These are phyloP conservation scores for Alternaria arborescens DNA, from an alignment of 2,329 filamentous ascomycete genomes.

Conservation along the genomic window DNA sequence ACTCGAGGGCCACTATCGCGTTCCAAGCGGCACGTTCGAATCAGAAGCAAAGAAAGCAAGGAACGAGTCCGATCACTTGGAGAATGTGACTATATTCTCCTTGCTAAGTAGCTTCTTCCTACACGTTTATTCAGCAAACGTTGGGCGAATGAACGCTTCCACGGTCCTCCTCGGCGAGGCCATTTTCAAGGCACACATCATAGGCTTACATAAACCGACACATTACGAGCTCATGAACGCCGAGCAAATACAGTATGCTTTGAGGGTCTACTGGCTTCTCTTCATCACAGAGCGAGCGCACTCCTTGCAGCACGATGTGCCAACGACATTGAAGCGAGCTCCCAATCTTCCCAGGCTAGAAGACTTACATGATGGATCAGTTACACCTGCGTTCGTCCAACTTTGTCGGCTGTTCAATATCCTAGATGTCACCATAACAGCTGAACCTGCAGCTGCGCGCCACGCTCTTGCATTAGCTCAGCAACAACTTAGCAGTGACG, in stretches of 20 bases:
- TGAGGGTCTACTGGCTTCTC: constrained; percentile 48
- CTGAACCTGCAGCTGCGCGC: constrained; percentile 40
- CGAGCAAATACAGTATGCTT: constrained; percentile 39
- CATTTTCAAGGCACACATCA: constrained; percentile 46
- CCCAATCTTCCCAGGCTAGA: constrained; percentile 40
- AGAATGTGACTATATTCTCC: constrained; percentile 42
- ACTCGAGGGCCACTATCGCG: constrained; percentile 43
- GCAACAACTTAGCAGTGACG: constrained; percentile 44
- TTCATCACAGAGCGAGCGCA: constrained; percentile 50
- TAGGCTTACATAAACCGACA: constrained; percentile 39
- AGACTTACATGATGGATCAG: constrained; percentile 42
- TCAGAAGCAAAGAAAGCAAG: constrained; percentile 40
- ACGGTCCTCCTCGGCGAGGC: constrained; percentile 45
- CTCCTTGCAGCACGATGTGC: constrained; percentile 48
- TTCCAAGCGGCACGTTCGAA: constrained; percentile 43
- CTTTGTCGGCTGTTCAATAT: constrained; percentile 48
- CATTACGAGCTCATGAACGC: constrained; percentile 37
- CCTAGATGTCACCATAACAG: constrained; percentile 45
- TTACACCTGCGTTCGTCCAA: constrained; percentile 46
- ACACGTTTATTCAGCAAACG: constrained; percentile 47
- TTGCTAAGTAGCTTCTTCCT: constrained; percentile 45
- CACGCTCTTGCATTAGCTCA: constrained; percentile 43
- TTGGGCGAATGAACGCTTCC: constrained; percentile 46
- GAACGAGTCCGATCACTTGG: constrained; percentile 42
- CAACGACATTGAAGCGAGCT: constrained; percentile 41